phyloP scores from a whole-genome alignment of 257 asterid species.

The Anisodus acutangulus region DNA sequence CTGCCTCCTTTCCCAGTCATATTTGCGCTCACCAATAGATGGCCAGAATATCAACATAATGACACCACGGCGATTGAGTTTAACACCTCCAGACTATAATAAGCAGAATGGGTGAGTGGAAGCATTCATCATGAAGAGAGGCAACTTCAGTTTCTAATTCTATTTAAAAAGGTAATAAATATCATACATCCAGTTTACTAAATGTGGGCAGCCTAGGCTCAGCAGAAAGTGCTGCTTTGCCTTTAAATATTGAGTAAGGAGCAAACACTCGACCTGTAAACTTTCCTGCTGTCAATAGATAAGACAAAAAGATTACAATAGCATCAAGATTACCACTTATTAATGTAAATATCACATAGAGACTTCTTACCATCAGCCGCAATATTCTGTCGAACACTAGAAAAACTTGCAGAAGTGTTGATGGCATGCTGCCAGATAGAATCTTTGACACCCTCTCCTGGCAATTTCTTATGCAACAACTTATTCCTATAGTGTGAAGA shows the following conservation, averaged over 20 bases:
- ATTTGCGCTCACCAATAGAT: conserved; percentile 86
- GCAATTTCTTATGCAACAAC: conserved; percentile 12
- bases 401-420: conserved; percentile 33
- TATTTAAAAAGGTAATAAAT: conserved; percentile 26
- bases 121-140: not conserved
- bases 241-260: conserved; percentile 80
- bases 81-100: conserved; percentile 68
- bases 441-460: conserved; percentile 27
- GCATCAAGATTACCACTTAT: conserved; percentile 24
- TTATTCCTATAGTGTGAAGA: conserved; percentile 26
- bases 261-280: conserved; percentile 47
- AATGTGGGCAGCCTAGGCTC: conserved; percentile 70
- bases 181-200: conserved; percentile 61
- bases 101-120: conserved; percentile 23
- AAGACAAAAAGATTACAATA: conserved; percentile 18
- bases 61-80: conserved; percentile 70
- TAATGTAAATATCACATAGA: not conserved
- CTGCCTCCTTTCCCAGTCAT: conserved; percentile 89
- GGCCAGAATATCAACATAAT: conserved; percentile 82
- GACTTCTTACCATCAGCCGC: conserved; percentile 47
- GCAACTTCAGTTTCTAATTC: not conserved
- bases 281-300: not conserved
- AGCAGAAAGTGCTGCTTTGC: conserved; percentile 86
- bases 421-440: conserved; percentile 28
- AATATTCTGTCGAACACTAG: conserved; percentile 42